Conservation (phyloP, 805 yeast genomes). For the Starmerella sirachaensis region DNA sequence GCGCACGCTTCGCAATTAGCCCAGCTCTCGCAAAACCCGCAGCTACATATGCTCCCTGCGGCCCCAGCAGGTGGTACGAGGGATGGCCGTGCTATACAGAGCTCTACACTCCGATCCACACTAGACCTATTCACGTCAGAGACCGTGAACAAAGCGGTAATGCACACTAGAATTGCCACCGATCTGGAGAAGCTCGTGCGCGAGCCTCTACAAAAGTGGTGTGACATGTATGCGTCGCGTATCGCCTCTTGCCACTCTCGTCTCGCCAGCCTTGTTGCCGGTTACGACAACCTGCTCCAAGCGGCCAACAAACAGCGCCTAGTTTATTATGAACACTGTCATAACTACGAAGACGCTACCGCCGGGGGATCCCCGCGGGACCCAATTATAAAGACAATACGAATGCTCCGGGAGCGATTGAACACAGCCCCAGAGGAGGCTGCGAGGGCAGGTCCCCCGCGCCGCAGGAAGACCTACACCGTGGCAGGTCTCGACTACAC, state of each 20-base stretch:
- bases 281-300: slow-evolving; percentile 35
- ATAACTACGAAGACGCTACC: slow-evolving; percentile 45
- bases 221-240: slow-evolving; percentile 52
- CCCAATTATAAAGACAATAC: slow-evolving; percentile 10
- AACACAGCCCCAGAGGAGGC: background rate
- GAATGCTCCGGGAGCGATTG: slow-evolving; percentile 11
- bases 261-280: slow-evolving; percentile 37
- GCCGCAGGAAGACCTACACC: background rate
- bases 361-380: slow-evolving; percentile 16
- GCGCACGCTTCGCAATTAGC: slow-evolving; percentile 47
- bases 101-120: slow-evolving; percentile 19
- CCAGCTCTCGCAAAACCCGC: slow-evolving; percentile 31
- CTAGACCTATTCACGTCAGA: slow-evolving; percentile 41
- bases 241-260: slow-evolving; percentile 44
- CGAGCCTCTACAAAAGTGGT: slow-evolving; percentile 60
- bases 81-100: background rate
- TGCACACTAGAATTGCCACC: slow-evolving; percentile 46
- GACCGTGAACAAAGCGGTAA: slow-evolving; percentile 42
- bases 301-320: slow-evolving; percentile 42
- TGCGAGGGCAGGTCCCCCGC: background rate
- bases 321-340: slow-evolving; percentile 57
- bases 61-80: slow-evolving; percentile 3
- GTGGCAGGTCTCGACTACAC: slow-evolving; percentile 29
- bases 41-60: too few relatives aligned
- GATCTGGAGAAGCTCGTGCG: slow-evolving; percentile 46